phyloP scores from a whole-genome alignment of 371 early-diverging fungal species.

The Mortierella sp. region DNA sequence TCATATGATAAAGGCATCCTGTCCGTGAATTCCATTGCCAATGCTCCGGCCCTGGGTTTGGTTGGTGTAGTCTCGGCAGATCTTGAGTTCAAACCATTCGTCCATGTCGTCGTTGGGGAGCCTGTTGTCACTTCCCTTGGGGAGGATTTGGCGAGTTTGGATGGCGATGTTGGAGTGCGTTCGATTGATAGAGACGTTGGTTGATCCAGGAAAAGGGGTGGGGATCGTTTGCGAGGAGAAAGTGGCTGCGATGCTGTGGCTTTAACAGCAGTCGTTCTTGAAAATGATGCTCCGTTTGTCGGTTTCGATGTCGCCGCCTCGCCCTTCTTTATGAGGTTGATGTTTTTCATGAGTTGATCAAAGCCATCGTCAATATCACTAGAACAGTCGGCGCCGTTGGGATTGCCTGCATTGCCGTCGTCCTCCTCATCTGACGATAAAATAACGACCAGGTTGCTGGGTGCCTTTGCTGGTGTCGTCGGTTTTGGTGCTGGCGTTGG shows the following conservation, averaged over 20 bases:
- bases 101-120: not conserved
- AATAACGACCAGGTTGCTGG: not conserved
- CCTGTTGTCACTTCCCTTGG: not conserved
- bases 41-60: not conserved
- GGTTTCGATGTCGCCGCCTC: not conserved
- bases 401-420: not conserved
- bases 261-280: not conserved
- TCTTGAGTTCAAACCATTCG: not conserved
- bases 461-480: not conserved
- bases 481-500: not conserved
- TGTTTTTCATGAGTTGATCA: not conserved
- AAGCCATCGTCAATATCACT: constrained; percentile 6
- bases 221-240: not conserved
- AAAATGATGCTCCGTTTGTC: not conserved
- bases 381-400: not conserved
- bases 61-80: not conserved
- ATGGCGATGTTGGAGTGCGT: not conserved
- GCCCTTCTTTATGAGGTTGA: not conserved
- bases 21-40: not conserved
- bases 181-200: not conserved
- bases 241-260: not conserved
- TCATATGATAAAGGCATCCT: not conserved
- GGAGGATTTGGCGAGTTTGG: not conserved
- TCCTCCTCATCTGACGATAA: not conserved
- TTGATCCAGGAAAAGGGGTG: not conserved